Evolutionary conservation across 202 grass and related monocot genomes (phyloP).

Genomic region (Schoenoplectus triqueter): DNA sequence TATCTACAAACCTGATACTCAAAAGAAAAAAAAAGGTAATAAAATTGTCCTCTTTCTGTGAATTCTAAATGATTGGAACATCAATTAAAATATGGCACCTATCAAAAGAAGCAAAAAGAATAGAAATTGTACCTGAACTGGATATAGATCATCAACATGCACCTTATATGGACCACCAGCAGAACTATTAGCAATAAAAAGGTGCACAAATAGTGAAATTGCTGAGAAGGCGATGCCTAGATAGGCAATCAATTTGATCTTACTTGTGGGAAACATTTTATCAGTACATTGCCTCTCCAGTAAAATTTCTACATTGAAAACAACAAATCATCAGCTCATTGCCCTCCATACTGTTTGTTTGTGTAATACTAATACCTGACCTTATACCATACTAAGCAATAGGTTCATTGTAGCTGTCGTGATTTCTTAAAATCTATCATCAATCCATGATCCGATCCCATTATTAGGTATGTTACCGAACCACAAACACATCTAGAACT

Average conservation of each 20-base stretch:
- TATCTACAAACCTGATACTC: neutral
- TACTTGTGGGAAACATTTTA: constrained; percentile 95
- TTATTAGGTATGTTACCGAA: neutral
- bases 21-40: constrained; percentile 43
- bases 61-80: neutral
- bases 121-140: constrained; percentile 36
- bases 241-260: constrained; percentile 85
- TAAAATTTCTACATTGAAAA: constrained; percentile 29
- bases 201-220: constrained; percentile 79
- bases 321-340: constrained; percentile 14
- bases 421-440: too few relatives aligned
- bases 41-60: neutral
- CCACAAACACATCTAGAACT: neutral
- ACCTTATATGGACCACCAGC: constrained; percentile 59
- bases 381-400: too few relatives aligned
- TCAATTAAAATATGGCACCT: neutral
- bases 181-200: constrained; percentile 94
- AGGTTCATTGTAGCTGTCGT: too few relatives aligned
- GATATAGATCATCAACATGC: constrained; percentile 59
- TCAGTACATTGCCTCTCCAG: constrained; percentile 42
- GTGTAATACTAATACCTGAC: neutral
- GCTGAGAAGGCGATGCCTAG: constrained; percentile 76
- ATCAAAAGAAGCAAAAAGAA: neutral
- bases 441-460: neutral
- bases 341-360: neutral